Percentiles rank a stretch among this genome's conserved stretches.
These are phyloP conservation scores for Solanum sejunctum DNA, from an alignment of 257 asterid species.

Conservation along the genomic window DNA sequence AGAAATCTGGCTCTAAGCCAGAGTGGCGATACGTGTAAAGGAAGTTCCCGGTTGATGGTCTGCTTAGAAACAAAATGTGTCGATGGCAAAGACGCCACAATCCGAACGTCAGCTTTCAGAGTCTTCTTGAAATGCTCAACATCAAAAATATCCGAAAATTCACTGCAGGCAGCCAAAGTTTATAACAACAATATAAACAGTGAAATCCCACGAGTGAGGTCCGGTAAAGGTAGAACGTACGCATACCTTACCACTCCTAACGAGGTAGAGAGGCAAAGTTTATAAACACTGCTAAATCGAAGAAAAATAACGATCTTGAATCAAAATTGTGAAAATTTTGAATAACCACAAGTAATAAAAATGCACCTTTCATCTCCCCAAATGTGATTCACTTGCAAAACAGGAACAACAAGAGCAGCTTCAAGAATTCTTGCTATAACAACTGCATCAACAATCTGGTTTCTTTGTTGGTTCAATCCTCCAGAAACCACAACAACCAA, in stretches of 20 bases:
- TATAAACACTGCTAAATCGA: background rate
- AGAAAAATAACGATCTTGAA: background rate
- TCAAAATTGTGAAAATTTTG: too few species aligned
- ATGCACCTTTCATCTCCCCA: constrained; percentile 34
- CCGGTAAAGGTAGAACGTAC: too few species aligned
- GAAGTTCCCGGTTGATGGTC: constrained; percentile 40
- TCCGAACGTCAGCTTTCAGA: constrained; percentile 41
- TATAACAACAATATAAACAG: too few species aligned
- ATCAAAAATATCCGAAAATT: constrained; percentile 51
- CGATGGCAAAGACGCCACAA: constrained; percentile 47
- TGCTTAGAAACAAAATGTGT: constrained; percentile 47
- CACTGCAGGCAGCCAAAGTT: constrained; percentile 27
- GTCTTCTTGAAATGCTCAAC: constrained; percentile 56
- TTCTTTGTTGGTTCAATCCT: constrained; percentile 60
- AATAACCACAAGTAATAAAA: too few species aligned
- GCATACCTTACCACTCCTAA: too few species aligned
- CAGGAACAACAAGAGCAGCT: constrained; percentile 50
- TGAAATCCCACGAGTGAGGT: too few species aligned
- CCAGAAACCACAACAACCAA: constrained; percentile 61
- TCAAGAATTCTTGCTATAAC: constrained; percentile 54
- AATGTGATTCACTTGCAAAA: constrained; percentile 49
- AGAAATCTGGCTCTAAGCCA: constrained; percentile 51
- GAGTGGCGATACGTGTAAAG: constrained; percentile 38
- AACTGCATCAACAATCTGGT: constrained; percentile 64
- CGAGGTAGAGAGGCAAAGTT: too few species aligned